Evolutionary conservation across 768 basidiomycete genomes (phyloP), one percentile per base, ranked within the genome.

Genomic region (Russula brevipes): DNA sequence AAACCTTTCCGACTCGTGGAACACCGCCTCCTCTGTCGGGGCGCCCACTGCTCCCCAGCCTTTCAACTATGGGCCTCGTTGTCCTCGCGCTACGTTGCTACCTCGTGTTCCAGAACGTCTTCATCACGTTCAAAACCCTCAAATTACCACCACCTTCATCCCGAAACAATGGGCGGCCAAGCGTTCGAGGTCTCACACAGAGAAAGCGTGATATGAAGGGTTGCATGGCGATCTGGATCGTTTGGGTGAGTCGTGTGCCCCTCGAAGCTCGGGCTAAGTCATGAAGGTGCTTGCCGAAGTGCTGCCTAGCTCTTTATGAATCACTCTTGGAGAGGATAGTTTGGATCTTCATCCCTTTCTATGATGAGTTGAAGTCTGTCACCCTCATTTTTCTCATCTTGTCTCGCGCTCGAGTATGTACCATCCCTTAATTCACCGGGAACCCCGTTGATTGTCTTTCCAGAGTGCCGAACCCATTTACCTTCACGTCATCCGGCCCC

Each of bases 391-490:
- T 91, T 72, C 82, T 92, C 54, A 78, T 93, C 31, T 67, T 91
- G 42, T 88, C 89, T 62, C 85, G 91, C 57, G 84, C 91, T 62
- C 78, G 86, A 73, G 91, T 88, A 71, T 63, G 63, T 70, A 36
- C 33, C 19, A 9, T 35, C 10, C 41, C 14, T 47, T 17, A 0
- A 4, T 56, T 24, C 33, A 33, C 35, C 36, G 35, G 19, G 31
- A 24, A 9, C 30, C 24, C 24, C 31, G 10, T 54, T 68, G 58
- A 68, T 46, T 35, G 30, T 33, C 53, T 50, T 16, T 59, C 7
- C 68, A 94, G 91, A 90, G 89, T 33, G 89, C 92, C 35, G 92
- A 94, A 74, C 92, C 91, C 7, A 81, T 94, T 50, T 91, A 84
- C 69, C 78, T 94, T 19, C 88, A 94, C 72, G 73, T 92, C 59